Evolutionary conservation across 192 early-diverging fungal genomes (phyloP), one percentile per base, ranked within the genome.

Genomic region (Coemansia sp.): DNA sequence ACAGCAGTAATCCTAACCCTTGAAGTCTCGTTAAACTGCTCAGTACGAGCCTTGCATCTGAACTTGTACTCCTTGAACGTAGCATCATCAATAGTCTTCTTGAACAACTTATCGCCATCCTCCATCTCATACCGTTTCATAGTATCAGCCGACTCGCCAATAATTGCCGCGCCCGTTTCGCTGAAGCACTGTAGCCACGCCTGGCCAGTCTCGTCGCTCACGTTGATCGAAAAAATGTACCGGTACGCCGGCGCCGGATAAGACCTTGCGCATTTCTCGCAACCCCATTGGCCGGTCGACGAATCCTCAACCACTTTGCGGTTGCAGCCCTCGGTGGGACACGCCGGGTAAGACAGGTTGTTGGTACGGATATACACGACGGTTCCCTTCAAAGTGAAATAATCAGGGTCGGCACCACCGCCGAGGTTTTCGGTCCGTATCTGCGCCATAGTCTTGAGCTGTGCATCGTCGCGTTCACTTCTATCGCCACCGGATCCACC

Each of bases 141-240:
- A 12, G 94, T 90, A 38, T 83, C 86, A 3, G 96, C 96, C 52
- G 83, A 64, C 22, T 73, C 80, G 11, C 93, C 92, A 3, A 98
- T 66, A 43, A 99, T 64, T 33, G 63, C 11, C 56, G 79, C 71
- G 43, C 88, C 96, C 0, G 85, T 62, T 2, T 98, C 98, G 76
- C 98, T 94, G 75, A 99, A 99, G 15, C 86, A 88, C 63, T 87
- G 85, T 38, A 97, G 65, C 92, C 92, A 98, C 35, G 84, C 72
- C 67, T 92, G 88, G 34, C 92, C 92, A 1, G 93, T 91, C 37
- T 90, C 81, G 71, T 99, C 98, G 56, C 85, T 79, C 20, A 92
- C 78, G 59, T 85, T 88, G 41, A 90, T 45, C 12, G 86, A 83
- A 65, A 96, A 76, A 39, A 98, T 88, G 72, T 96, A 98, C 73